Base-by-base conservation (phyloP, 768 basidiomycete genomes). In the Hysterangium stoloniferum region DNA sequence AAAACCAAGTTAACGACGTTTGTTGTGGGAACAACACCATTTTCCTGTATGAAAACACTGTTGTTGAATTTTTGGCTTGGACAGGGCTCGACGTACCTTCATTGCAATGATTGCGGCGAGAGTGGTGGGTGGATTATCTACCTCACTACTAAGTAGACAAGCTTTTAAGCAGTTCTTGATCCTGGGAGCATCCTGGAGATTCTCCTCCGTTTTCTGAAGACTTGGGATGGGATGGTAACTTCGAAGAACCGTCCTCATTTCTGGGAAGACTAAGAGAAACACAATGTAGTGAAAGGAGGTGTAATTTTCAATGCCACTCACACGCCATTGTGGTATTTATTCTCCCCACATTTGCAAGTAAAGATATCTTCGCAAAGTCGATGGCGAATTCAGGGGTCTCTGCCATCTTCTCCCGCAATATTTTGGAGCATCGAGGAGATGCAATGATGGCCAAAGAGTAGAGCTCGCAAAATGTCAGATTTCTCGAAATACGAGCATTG, bases 311-410 rank as follows among this genome's bases (percentile, higher is more conserved):
- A 67, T 86, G 80, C 84, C 34, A 63, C 81, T 65, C 61, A 88
- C 86, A 90, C 53, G 86, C 86, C 76, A 87, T 80, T 4, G 86
- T 89, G 4, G 86, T 85, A 61, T 86, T 86, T 56, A 89, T 77
- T 49, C 86, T 70, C 25, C 85, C 85, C n/a, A 87, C 79, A 57
- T 89, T 89, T 19, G 84, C 80, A 24, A 87, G 67, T 4, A 88
- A 68, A 1, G 80, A 76, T 33, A 88, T 73, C 75, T 84, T 85
- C n/a, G 79, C 78, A 66, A 86, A 83, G 62, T 83, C 83, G 27
- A 75, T 71, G 3, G 78, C 77, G 59, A 83, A 85, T 12, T 66
- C 64, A 7, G 75, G 66, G 1, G 78, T 84, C 31, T 81, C 78
- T n/a, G 65, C 59, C 67, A 89, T 79, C 63, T 83, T 86, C 62